A percentile compares a stretch with the other conserved stretches of the same genome.
phyloP scores from a whole-genome alignment of 2,329 filamentous ascomycete genomes.

The Penicillium sp. region DNA sequence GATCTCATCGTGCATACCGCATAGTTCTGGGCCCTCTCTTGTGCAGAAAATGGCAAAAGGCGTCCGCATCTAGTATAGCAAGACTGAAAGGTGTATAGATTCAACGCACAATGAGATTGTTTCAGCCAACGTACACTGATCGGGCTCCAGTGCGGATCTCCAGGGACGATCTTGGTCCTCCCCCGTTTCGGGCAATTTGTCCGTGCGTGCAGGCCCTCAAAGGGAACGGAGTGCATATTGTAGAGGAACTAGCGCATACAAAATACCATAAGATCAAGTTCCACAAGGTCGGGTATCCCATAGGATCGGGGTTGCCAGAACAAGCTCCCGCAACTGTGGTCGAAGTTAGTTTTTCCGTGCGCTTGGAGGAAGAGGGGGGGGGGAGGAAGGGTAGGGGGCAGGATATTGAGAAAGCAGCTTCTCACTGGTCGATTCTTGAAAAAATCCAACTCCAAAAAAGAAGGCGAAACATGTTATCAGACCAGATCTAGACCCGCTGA shows the following conservation, averaged over 20 bases:
- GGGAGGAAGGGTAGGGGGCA: no score
- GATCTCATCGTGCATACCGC: background rate
- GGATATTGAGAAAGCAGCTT: background rate
- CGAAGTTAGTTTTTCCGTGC: background rate
- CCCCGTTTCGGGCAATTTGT: slow-evolving; percentile 30
- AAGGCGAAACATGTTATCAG: background rate
- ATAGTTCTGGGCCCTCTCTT: background rate
- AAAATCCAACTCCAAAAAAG: background rate
- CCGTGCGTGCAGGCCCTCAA: slow-evolving; percentile 25
- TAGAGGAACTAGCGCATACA: background rate
- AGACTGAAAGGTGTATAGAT: background rate
- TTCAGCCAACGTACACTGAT: slow-evolving; percentile 24
- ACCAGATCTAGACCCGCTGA: background rate
- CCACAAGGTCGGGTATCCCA: background rate
- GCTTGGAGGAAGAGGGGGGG: background rate
- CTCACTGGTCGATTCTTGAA: background rate
- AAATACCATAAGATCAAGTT: background rate
- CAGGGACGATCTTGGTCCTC: slow-evolving; percentile 23
- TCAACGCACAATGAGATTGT: slow-evolving; percentile 21
- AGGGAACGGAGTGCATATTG: slow-evolving; percentile 3
- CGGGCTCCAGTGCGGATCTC: slow-evolving; percentile 20
- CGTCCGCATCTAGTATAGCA: no score
- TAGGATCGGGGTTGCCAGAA: background rate
- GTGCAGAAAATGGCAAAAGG: background rate
- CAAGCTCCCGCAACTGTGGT: background rate